Base-by-base conservation (phyloP, 2,329 filamentous ascomycete species). In the Beauveria pseudobassiana region DNA sequence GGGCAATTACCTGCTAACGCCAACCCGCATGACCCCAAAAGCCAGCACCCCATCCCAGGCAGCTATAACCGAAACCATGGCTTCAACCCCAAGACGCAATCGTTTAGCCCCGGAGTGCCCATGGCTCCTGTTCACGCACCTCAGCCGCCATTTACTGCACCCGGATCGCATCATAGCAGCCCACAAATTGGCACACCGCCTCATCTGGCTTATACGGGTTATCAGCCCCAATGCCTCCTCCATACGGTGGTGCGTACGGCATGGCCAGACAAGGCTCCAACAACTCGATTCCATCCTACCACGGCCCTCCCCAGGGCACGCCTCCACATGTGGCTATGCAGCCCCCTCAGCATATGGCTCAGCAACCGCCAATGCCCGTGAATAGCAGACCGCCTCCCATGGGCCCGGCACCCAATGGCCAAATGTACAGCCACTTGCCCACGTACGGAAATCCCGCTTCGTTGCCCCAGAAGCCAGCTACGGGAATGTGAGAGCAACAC, bases 21-120 rank as follows among this genome's bases (percentile, higher is more conserved):
- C 57, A 87, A 87, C 54, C 86, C 90, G 28, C 82, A 89, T 64
- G 89, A 89, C 68, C 84, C 87, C 9, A 87, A 89, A 73, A 85
- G 83, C 62, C 88, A 92, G 70, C 91, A 96, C 71, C 90, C 91
- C 6, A 86, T 96, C 62, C 90, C 91, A 16, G 91, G 91, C 42
- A 95, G 88, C 74, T 96, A 85, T 67, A 91, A 89, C 70, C 83
- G 92, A 62, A 76, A 75, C 57, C 90, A 91, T 68, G 86, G 89
- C 14, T 97, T 98, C 77, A 97, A 97, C 71, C 93, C 93, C 1
- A 93, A 96, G 76, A 97, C 90, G 18, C 90, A 96, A 70, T 90
- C 93, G 0, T 97, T 98, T 73, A 85, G 96, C 26, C 93, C 93
- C 52, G 73, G 75, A 20, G 71, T 84, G 64, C 76, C 78, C 28